Conservation (phyloP, 371 early-diverging fungal genomes). For the Homolaphlyctis polyrhiza region DNA sequence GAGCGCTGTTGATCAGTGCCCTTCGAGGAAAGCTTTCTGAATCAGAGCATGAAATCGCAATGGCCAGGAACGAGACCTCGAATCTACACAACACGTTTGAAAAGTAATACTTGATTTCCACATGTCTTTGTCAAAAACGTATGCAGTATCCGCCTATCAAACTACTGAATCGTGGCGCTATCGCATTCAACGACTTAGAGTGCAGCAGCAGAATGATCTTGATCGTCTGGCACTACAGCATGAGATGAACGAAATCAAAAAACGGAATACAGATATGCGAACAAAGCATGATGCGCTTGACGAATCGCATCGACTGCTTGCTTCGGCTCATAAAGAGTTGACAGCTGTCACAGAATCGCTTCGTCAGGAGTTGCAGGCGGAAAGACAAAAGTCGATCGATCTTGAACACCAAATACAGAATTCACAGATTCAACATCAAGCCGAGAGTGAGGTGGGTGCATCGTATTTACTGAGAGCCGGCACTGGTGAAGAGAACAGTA, state of each 20-base stretch:
- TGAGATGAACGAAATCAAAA: constrained; percentile 24
- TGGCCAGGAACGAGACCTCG: constrained; percentile 7
- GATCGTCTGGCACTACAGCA: constrained; percentile 37
- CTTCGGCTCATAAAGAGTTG: constrained; percentile 30
- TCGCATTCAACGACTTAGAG: no score
- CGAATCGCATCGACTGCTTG: constrained; percentile 23
- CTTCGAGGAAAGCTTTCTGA: constrained; percentile 29
- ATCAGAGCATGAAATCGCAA: constrained; percentile 9
- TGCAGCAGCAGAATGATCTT: constrained; percentile 29
- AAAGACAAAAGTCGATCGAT: constrained; percentile 24
- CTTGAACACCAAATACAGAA: constrained; percentile 21
- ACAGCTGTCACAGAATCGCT: constrained; percentile 23
- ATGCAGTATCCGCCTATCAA: no score
- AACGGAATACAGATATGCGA: constrained; percentile 13
- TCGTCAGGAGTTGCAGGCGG: constrained; percentile 36
- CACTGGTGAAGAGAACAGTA: background rate
- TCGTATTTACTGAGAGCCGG: background rate
- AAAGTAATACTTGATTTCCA: no score
- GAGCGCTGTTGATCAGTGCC: constrained; percentile 31
- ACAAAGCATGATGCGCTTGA: constrained; percentile 24
- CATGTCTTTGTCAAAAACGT: no score
- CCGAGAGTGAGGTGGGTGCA: constrained; percentile 22
- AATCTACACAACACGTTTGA: no score
- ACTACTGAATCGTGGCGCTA: no score
- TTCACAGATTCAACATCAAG: constrained; percentile 5